phyloP scores from a whole-genome alignment of 1,284 basidiomycete genomes.

The Pyrrhoderma lamaoense region DNA sequence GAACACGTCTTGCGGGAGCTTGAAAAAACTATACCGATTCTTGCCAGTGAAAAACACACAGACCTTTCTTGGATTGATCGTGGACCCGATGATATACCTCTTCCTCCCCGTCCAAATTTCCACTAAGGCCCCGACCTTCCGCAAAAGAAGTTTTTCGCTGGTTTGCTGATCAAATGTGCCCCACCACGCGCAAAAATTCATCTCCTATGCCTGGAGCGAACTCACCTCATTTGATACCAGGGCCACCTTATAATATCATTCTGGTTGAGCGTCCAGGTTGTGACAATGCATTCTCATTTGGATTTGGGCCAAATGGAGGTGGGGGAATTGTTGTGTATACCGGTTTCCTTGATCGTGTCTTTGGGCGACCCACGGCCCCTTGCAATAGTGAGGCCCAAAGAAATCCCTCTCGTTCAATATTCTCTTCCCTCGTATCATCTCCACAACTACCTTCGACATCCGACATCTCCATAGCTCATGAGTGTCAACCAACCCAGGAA shows the following conservation, averaged over 20 bases:
- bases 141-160: slow-evolving; percentile 55
- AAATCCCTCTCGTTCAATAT: slow-evolving; percentile 29
- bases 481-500: slow-evolving; percentile 55
- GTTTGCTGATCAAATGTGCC: slow-evolving; percentile 37
- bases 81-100: slow-evolving; percentile 41
- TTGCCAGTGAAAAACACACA: slow-evolving; percentile 48
- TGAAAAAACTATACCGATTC: slow-evolving; percentile 60
- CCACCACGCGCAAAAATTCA: not conserved
- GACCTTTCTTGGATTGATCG: slow-evolving; percentile 51
- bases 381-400: not conserved
- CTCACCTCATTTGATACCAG: slow-evolving; percentile 52
- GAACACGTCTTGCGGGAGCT: slow-evolving; percentile 65
- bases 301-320: slow-evolving; percentile 83
- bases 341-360: slow-evolving; percentile 78
- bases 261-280: slow-evolving; percentile 75
- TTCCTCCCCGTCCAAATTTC: slow-evolving; percentile 71
- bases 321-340: slow-evolving; percentile 88
- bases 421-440: slow-evolving; percentile 32
- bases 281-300: slow-evolving; percentile 85
- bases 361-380: slow-evolving; percentile 32
- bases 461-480: not conserved
- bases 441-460: slow-evolving; percentile 27
- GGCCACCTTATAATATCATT: slow-evolving; percentile 81
- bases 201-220: not conserved
- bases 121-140: slow-evolving; percentile 63